phyloP scores from a whole-genome alignment of 2,329 filamentous ascomycete genomes.

The Fusarium goolgardi region DNA sequence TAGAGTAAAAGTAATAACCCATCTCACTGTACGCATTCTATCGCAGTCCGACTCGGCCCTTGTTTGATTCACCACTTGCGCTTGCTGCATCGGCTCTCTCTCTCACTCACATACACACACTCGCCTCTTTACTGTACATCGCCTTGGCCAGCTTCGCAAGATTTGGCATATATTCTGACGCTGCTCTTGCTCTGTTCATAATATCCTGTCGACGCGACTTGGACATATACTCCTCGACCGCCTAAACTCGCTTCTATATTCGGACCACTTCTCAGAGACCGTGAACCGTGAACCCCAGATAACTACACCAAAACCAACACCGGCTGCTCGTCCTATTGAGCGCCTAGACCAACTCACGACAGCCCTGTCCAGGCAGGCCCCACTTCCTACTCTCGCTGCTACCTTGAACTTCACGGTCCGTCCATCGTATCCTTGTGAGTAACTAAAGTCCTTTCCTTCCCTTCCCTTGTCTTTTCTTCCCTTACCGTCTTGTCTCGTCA shows the following conservation, averaged over 20 bases:
- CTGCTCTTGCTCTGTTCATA: neutral
- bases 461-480: constrained; percentile 25
- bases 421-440: constrained; percentile 40
- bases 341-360: constrained; percentile 42
- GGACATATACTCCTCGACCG: constrained; percentile 28
- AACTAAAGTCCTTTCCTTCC: constrained; percentile 35
- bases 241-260: constrained; percentile 39
- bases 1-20: constrained; percentile 28
- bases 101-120: neutral
- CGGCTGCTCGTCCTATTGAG: constrained; percentile 41
- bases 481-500: constrained; percentile 45
- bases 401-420: constrained; percentile 41
- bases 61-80: constrained; percentile 28
- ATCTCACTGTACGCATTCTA: constrained; percentile 25
- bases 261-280: constrained; percentile 30
- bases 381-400: constrained; percentile 43
- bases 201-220: constrained; percentile 33
- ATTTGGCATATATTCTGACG: constrained; percentile 11
- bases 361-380: constrained; percentile 45
- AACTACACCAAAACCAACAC: constrained; percentile 16
- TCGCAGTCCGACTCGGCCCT: constrained; percentile 31
- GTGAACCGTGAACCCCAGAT: constrained; percentile 39
- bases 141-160: constrained; percentile 4
- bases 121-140: constrained; percentile 1
- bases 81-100: constrained; percentile 21